Base-by-base conservation (phyloP, 2,329 filamentous ascomycete species). In the Fusarium camptoceras region DNA sequence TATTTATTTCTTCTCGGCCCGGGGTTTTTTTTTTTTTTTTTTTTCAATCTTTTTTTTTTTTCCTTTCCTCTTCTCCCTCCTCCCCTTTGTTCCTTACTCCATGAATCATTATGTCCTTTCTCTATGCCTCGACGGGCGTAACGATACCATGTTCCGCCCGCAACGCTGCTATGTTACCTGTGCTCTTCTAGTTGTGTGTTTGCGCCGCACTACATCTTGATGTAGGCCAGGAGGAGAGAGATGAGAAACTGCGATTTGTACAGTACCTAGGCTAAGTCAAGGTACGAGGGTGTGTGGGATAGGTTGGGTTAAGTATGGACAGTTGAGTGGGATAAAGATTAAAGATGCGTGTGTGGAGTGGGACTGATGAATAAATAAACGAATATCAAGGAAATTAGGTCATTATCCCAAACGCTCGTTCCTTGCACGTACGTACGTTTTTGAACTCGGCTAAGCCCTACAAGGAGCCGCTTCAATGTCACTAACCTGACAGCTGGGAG, bases 91-190 rank as follows among this genome's bases (percentile, higher is more conserved):
- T 31, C 42, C 39, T 39, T 42, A 44, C 37, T 58, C 47, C 54
- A 58, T 64, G 46, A 55, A 49, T 47, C 31, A 31, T 37, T 49
- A 37, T 25, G 41, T 34, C 31, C 30, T 71, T 42, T 50, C 55
- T 59, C 46, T 51, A 51, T n/a, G 30, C 25, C 31, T 54, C 34
- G 50, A 37, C 65, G 63, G 64, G 65, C 65, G 65, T 56, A 47
- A 64, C 59, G 63, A 55, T 22, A 60, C 27, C 25, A 44, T 34
- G 63, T 53, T 60, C 62, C 69, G 67, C 67, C 68, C 65, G 56
- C 56, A 58, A 62, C 71, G 43, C 61, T 73, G 54, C 56, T 49
- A 41, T 50, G 57, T 59, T 60, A 72, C 68, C 27, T 60, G 44
- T 59, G 20, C 55, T 50, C 55, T 59, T 46, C n/a, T 63, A 46